Percentiles rank a stretch among this genome's conserved stretches.
phyloP scores from a whole-genome alignment of 2,329 filamentous ascomycete species.

The Cladosporium sp. region DNA sequence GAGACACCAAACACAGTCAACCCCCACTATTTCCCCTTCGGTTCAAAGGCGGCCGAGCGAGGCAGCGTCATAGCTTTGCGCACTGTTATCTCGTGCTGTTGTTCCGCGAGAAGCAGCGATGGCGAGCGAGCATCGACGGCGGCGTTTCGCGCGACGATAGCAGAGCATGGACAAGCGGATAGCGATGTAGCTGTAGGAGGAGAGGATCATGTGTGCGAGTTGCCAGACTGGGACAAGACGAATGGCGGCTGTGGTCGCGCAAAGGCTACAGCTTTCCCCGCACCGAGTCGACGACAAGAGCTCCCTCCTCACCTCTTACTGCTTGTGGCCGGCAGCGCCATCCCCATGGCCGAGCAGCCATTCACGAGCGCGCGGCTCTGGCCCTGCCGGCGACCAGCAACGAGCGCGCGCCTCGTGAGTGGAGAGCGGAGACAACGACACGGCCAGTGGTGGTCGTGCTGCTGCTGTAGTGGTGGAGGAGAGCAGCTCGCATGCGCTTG shows the following conservation, averaged over 20 bases:
- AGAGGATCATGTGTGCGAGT: not conserved
- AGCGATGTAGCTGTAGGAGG: not conserved
- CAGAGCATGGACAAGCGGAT: not conserved
- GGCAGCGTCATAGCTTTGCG: not conserved
- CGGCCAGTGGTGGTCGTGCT: not conserved
- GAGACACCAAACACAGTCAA: not conserved
- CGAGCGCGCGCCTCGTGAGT: not conserved
- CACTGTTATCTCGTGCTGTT: not conserved
- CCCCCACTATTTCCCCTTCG: not conserved
- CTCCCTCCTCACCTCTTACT: not conserved
- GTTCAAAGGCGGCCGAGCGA: not conserved
- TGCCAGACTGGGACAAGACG: not conserved
- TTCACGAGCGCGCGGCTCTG: not conserved
- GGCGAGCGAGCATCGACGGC: not conserved
- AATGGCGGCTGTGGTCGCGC: not conserved
- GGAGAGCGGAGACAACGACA: not conserved
- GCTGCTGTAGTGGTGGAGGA: conserved; percentile 5
- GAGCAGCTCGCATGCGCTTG: not conserved
- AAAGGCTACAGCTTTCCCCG: not conserved
- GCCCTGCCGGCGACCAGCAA: not conserved
- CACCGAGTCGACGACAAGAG: not conserved
- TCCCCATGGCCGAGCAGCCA: conserved; percentile 3
- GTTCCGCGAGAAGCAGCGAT: not conserved
- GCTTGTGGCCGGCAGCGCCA: not conserved
- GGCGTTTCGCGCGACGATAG: not conserved